These are phyloP conservation scores for Cladosporium sp. DNA, from an alignment of 2,329 filamentous ascomycete species.

Conservation along the genomic window DNA sequence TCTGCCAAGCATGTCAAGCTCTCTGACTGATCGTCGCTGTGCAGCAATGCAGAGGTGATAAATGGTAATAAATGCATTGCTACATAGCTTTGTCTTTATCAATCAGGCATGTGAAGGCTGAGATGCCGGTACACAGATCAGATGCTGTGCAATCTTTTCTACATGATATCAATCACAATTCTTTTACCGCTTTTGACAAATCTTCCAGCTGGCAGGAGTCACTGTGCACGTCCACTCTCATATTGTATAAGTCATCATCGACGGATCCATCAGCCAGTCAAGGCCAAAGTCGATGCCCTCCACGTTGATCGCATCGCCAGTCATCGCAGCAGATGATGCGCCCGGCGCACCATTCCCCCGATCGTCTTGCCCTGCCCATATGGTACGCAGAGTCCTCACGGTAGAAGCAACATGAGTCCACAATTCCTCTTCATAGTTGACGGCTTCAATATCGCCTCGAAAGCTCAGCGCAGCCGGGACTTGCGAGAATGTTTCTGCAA, in stretches of 20 bases:
- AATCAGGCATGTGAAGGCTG: no score
- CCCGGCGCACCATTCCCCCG: not conserved
- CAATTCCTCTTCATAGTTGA: not conserved
- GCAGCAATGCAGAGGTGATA: no score
- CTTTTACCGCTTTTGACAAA: no score
- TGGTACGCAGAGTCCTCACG: not conserved
- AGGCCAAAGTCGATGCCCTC: constrained; percentile 2
- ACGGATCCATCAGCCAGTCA: constrained; percentile 9
- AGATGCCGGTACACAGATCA: no score
- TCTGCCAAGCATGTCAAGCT: no score
- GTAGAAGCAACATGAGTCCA: constrained; percentile 3
- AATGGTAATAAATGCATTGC: no score
- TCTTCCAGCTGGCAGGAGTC: no score
- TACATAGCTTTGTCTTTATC: no score
- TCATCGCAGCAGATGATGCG: not conserved
- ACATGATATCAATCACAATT: no score
- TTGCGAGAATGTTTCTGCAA: not conserved
- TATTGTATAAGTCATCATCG: not conserved
- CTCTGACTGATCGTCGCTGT: no score
- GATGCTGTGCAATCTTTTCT: no score
- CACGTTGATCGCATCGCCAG: not conserved
- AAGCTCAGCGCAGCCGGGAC: not conserved
- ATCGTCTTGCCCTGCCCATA: not conserved
- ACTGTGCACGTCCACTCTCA: not conserved
- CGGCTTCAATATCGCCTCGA: not conserved